Evolutionary conservation across 129 eudicot genomes (phyloP).

Genomic region (Deinandra increscens): DNA sequence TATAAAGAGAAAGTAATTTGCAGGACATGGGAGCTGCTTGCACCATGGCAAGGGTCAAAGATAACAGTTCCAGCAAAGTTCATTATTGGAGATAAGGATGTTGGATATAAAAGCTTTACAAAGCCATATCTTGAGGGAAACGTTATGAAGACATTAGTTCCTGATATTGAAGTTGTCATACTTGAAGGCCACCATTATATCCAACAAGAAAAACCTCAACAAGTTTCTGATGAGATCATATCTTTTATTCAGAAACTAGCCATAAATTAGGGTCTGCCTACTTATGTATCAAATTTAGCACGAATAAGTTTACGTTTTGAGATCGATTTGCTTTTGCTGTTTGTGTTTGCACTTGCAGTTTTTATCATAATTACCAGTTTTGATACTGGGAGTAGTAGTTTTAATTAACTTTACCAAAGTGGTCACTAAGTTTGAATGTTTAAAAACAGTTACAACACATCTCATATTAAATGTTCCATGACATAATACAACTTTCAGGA

Average conservation of each 20-base stretch:
- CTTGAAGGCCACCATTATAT: conserved; percentile 28
- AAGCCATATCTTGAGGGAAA: conserved; percentile 20
- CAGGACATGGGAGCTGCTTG: conserved; percentile 30
- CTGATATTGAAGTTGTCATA: conserved; percentile 27
- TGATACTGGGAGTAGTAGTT: too few relatives aligned
- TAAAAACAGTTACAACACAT: too few relatives aligned
- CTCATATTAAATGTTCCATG: too few relatives aligned
- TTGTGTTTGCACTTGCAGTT: too few relatives aligned
- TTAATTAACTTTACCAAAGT: too few relatives aligned
- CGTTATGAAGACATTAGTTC: conserved; percentile 21
- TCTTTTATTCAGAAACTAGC: conserved; percentile 20
- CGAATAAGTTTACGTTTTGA: background rate
- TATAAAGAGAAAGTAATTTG: background rate
- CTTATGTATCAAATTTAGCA: background rate
- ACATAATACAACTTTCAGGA: background rate
- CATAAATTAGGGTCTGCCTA: background rate
- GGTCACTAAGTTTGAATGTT: too few relatives aligned
- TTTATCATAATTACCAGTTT: too few relatives aligned
- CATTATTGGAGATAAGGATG: conserved; percentile 27
- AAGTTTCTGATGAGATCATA: conserved; percentile 28
- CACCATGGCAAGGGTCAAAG: conserved; percentile 33
- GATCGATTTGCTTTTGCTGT: too few relatives aligned
- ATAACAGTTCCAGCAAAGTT: conserved; percentile 25
- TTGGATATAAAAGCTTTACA: conserved; percentile 15
- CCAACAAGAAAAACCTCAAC: conserved; percentile 26